phyloP scores from a whole-genome alignment of 1,139 yeast species.

The Taphrina deformans region DNA sequence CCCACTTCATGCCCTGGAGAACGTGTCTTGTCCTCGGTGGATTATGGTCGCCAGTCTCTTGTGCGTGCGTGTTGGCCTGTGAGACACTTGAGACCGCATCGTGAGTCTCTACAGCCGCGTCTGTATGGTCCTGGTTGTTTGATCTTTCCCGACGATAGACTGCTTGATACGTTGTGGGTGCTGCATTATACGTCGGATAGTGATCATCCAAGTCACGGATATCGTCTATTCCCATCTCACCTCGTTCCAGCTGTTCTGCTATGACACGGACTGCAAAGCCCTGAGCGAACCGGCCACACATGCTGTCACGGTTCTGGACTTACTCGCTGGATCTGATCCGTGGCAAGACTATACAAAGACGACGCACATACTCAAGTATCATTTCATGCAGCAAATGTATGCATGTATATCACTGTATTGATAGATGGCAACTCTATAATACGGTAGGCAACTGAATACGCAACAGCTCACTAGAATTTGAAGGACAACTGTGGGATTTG shows the following conservation, averaged over 20 bases:
- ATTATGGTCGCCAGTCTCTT: not conserved
- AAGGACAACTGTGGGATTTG: too few relatives aligned
- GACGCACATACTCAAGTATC: too few relatives aligned
- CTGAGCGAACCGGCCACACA: conserved; percentile 32
- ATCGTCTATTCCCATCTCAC: conserved; percentile 16
- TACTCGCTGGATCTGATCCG: too few relatives aligned
- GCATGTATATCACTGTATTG: too few relatives aligned
- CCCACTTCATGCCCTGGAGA: conserved; percentile 51
- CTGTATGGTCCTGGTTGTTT: not conserved
- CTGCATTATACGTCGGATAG: conserved; percentile 24
- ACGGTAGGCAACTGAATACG: too few relatives aligned
- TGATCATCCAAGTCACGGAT: conserved; percentile 21
- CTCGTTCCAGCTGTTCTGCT: conserved; percentile 25
- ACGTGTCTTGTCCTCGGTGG: not conserved
- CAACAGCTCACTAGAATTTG: too few relatives aligned
- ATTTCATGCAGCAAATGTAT: too few relatives aligned
- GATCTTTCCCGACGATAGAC: conserved; percentile 21
- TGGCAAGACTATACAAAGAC: too few relatives aligned
- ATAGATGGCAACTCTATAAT: too few relatives aligned
- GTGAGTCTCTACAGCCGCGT: not conserved
- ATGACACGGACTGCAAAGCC: conserved; percentile 24
- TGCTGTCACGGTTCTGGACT: too few relatives aligned
- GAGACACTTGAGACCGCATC: not conserved
- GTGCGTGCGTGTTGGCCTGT: not conserved
- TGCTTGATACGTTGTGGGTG: conserved; percentile 20